Conservation (phyloP, 1,139 yeast species). For the Pichia sp. region DNA sequence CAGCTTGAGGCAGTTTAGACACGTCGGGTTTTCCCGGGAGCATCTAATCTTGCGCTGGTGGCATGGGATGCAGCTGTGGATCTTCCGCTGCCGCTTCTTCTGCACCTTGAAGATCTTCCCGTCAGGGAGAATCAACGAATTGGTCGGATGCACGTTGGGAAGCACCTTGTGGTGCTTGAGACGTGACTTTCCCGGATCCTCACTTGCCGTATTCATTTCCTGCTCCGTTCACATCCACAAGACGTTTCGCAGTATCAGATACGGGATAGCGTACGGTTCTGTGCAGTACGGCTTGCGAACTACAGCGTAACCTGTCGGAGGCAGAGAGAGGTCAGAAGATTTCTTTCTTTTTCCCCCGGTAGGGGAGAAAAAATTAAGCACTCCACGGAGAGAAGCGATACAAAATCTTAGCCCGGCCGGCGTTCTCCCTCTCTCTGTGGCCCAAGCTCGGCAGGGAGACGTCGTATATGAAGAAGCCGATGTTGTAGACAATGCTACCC, state of each 20-base stretch:
- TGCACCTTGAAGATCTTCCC: slow-evolving; percentile 51
- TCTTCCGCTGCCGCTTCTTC: slow-evolving; percentile 53
- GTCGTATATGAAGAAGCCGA: too few species aligned
- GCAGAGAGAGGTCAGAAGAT: too few species aligned
- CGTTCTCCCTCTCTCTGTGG: too few species aligned
- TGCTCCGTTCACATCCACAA: not conserved
- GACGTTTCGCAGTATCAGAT: not conserved
- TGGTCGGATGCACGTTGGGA: slow-evolving; percentile 26
- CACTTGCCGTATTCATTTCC: not conserved
- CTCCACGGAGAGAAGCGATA: too few species aligned
- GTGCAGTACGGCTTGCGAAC: too few species aligned
- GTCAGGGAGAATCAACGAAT: slow-evolving; percentile 38
- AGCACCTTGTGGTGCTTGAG: slow-evolving; percentile 13
- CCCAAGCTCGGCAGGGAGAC: too few species aligned
- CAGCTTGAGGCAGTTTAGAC: slow-evolving; percentile 43
- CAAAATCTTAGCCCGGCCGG: too few species aligned
- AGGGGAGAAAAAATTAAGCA: too few species aligned
- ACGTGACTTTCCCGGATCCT: not conserved
- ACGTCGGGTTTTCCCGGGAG: slow-evolving; percentile 40
- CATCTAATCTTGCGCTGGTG: slow-evolving; percentile 61
- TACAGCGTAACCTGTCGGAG: too few species aligned
- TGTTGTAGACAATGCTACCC: too few species aligned
- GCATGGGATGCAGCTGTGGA: slow-evolving; percentile 55
- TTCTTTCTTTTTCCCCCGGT: too few species aligned
- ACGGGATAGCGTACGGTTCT: too few species aligned